phyloP scores from a whole-genome alignment of 371 early-diverging fungal species.

The Encephalitozoon romaleae region DNA sequence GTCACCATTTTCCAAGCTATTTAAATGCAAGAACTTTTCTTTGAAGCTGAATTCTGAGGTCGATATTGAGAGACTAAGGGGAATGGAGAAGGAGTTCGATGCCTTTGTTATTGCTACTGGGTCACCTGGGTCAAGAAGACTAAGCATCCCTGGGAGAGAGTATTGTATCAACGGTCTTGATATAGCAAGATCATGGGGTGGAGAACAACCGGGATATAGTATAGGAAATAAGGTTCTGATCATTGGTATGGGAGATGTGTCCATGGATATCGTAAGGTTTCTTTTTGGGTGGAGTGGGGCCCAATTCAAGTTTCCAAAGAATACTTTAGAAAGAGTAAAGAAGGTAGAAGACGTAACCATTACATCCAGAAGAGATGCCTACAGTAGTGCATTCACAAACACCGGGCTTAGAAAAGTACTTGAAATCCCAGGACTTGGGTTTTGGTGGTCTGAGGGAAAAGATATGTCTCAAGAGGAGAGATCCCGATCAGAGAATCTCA shows the following conservation, averaged over 20 bases:
- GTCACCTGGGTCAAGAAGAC: slow-evolving; percentile 6
- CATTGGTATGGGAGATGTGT: slow-evolving; percentile 54
- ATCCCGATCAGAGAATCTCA: not conserved
- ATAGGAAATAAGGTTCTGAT: slow-evolving; percentile 33
- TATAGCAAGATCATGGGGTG: slow-evolving; percentile 4
- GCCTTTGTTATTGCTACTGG: slow-evolving; percentile 44
- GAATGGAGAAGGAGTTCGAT: slow-evolving; percentile 18
- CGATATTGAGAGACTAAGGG: not conserved
- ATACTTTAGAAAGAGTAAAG: not conserved
- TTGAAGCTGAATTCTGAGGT: slow-evolving; percentile 13
- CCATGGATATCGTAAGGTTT: slow-evolving; percentile 38
- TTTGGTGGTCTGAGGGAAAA: not conserved
- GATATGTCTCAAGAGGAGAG: not conserved
- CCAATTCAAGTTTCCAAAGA: not conserved
- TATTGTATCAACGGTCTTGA: not conserved
- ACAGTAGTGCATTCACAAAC: slow-evolving; percentile 33
- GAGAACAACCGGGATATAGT: not conserved
- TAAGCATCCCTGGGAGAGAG: not conserved
- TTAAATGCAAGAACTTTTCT: slow-evolving; percentile 13
- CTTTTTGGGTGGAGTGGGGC: not conserved
- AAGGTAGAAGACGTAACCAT: slow-evolving; percentile 12
- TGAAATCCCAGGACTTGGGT: not conserved
- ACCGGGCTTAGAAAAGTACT: slow-evolving; percentile 10
- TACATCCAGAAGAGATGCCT: not conserved
- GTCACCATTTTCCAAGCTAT: slow-evolving; percentile 3